Evolutionary conservation across 148 eudicot genomes (phyloP).

Genomic region (Salicornia ramosissima): DNA sequence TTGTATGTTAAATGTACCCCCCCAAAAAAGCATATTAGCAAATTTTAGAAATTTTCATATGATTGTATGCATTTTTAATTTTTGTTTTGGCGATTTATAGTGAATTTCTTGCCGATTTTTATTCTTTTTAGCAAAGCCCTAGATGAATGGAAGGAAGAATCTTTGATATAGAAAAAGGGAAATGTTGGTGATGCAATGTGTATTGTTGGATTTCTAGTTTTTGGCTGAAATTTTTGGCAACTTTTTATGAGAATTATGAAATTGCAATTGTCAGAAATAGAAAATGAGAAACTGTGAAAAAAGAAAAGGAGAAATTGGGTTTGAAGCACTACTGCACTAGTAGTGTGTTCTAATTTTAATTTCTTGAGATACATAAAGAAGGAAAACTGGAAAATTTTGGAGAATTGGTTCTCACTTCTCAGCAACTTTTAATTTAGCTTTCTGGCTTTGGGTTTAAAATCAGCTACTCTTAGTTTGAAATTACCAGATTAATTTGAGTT

Average conservation of each 20-base stretch:
- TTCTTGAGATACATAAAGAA: too few species aligned
- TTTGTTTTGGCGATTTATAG: neutral
- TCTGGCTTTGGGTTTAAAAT: neutral
- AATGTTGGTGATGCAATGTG: neutral
- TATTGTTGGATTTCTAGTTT: conserved; percentile 9
- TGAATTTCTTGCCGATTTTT: neutral
- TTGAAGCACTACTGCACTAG: too few species aligned
- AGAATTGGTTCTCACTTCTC: too few species aligned
- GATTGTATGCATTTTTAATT: neutral
- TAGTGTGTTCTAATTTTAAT: too few species aligned
- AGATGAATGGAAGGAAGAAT: neutral
- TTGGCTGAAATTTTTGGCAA: conserved; percentile 1
- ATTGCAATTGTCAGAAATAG: neutral
- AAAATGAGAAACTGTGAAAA: too few species aligned
- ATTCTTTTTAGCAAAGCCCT: neutral
- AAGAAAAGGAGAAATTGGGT: too few species aligned
- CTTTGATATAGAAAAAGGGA: neutral
- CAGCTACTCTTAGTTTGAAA: too few species aligned
- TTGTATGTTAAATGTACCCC: neutral
- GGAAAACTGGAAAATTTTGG: too few species aligned
- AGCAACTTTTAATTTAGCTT: too few species aligned
- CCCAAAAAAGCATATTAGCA: too few species aligned
- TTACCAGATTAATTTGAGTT: too few species aligned
- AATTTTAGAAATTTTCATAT: neutral
- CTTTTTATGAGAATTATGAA: neutral